Evolutionary conservation across 129 eudicot genomes (phyloP).

Genomic region (Saposhnikovia divaricata): DNA sequence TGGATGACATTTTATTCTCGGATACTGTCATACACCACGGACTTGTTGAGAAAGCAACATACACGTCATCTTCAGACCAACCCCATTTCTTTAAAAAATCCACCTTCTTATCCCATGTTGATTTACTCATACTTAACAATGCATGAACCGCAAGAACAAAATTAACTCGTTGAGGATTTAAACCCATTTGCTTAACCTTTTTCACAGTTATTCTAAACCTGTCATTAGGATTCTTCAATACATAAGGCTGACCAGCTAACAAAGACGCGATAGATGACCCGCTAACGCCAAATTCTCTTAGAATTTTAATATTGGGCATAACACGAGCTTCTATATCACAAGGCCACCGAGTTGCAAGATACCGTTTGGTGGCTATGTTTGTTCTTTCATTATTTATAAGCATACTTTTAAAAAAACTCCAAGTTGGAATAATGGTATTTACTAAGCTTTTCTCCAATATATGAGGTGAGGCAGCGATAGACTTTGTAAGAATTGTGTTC

Average conservation of each 20-base stretch:
- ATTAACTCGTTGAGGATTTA: background rate
- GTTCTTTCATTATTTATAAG: background rate
- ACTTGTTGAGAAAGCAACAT: constrained; percentile 10
- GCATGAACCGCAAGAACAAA: no score
- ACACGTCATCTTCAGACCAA: constrained; percentile 14
- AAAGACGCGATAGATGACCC: background rate
- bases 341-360: background rate
- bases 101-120: no score
- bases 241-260: background rate
- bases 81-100: no score
- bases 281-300: background rate
- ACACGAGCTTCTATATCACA: background rate
- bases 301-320: background rate
- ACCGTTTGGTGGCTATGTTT: background rate
- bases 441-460: no score
- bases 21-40: constrained; percentile 13
- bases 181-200: background rate
- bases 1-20: background rate
- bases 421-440: background rate
- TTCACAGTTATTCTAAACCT: background rate
- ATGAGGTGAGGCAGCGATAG: no score
- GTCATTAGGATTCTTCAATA: background rate
- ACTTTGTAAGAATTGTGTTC: background rate
- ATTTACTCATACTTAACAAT: no score
- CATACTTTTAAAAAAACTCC: background rate